Percentiles rank a stretch among this genome's conserved stretches.
These are phyloP conservation scores for Pleoardoris graminearum DNA, from an alignment of 2,329 filamentous ascomycete genomes.

Conservation along the genomic window DNA sequence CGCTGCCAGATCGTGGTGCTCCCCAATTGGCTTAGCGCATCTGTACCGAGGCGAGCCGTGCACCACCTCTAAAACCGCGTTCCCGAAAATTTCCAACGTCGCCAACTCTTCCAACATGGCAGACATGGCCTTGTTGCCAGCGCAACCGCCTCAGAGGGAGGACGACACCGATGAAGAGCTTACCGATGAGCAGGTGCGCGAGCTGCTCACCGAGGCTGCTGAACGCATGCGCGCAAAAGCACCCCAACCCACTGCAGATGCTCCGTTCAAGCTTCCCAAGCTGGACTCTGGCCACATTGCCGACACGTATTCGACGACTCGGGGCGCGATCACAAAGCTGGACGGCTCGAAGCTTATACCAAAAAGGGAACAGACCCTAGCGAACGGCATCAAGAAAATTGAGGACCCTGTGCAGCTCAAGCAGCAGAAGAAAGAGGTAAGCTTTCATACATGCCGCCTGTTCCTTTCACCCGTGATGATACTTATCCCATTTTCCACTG, in stretches of 20 bases:
- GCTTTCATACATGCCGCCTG: conserved; percentile 17
- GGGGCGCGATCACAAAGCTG: conserved; percentile 57
- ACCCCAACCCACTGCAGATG: conserved; percentile 22
- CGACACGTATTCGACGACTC: conserved; percentile 58
- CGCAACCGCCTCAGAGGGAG: conserved; percentile 38
- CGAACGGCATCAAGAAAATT: conserved; percentile 56
- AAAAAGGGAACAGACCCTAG: conserved; percentile 51
- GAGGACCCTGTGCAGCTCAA: conserved; percentile 57
- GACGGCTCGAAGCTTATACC: conserved; percentile 57
- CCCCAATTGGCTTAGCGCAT: conserved; percentile 11
- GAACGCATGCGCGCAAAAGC: conserved; percentile 55
- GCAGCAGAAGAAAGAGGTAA: conserved; percentile 57
- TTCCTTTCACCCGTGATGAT: conserved; percentile 68
- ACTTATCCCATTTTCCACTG: conserved; percentile 70
- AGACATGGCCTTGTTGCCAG: conserved; percentile 40
- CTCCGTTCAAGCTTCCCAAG: conserved; percentile 54
- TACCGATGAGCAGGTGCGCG: conserved; percentile 65
- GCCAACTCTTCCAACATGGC: conserved; percentile 27
- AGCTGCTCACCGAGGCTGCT: conserved; percentile 67
- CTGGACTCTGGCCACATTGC: conserved; percentile 53
- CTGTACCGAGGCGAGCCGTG: conserved; percentile 25
- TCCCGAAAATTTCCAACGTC: conserved; percentile 29
- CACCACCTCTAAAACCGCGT: conserved; percentile 17
- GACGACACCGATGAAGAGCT: conserved; percentile 53
- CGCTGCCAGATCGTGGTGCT: neutral